phyloP scores from a whole-genome alignment of 352 stramenopile genomes.

The Pythium insidiosum region DNA sequence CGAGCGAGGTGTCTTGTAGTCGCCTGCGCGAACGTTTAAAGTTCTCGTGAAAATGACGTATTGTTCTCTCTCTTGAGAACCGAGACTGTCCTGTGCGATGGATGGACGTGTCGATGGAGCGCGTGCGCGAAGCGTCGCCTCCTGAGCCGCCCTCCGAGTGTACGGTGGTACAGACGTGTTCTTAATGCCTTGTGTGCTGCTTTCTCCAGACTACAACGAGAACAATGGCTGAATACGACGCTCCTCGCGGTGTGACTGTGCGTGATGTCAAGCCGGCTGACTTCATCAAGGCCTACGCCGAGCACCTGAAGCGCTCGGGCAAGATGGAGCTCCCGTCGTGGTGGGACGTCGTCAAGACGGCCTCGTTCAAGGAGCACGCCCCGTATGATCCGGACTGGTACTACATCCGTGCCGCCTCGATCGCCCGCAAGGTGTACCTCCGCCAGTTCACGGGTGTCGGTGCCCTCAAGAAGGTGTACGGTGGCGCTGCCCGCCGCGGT shows the following conservation, averaged over 20 bases:
- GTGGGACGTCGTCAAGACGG: slow-evolving; percentile 98
- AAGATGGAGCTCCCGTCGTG: slow-evolving; percentile 98
- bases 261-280: slow-evolving; percentile 94
- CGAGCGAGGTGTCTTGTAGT: slow-evolving; percentile 4
- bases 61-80: slow-evolving; percentile 77
- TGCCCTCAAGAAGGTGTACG: slow-evolving; percentile 97
- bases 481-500: slow-evolving; percentile 88
- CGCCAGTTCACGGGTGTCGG: slow-evolving; percentile 95
- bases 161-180: slow-evolving; percentile 90
- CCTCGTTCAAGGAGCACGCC: slow-evolving; percentile 96
- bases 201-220: slow-evolving; percentile 44
- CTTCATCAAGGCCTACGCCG: slow-evolving; percentile 98
- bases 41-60: slow-evolving; percentile 43
- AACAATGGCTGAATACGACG: slow-evolving; percentile 84
- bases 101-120: slow-evolving; percentile 10
- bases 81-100: slow-evolving; percentile 85
- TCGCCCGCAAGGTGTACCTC: slow-evolving; percentile 98
- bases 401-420: slow-evolving; percentile 96
- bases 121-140: neutral
- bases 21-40: slow-evolving; percentile 15
- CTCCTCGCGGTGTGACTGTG: slow-evolving; percentile 91
- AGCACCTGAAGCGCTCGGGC: slow-evolving; percentile 98
- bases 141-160: slow-evolving; percentile 24
- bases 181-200: slow-evolving; percentile 61
- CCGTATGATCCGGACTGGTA: slow-evolving; percentile 98